Base-by-base conservation (phyloP, 306 rosid species). In the Cicer yamashitae region DNA sequence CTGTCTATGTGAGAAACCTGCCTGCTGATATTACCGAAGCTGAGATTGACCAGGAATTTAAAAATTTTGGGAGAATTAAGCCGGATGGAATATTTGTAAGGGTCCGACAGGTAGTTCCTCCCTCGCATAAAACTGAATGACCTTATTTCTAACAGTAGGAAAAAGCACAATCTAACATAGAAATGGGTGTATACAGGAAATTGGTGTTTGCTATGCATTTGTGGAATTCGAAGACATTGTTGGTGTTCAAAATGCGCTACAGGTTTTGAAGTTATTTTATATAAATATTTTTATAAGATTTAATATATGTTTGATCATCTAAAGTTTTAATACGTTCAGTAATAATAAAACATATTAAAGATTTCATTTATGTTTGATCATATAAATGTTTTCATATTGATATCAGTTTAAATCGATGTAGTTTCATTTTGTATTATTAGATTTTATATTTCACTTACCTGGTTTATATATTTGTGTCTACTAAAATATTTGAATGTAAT, bases 191-290 rank as follows among this genome's bases (percentile, higher is more conserved):
- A 38, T 75, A n/a, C 96, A 94, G 99, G 99, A 94, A 78, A 85
- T 94, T 70, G 97, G 97, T 77, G 96, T 90, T 60, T 94, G 99
- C 86, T 90, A 92, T 71, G 99, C 97, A 57, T 90, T 94, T 79
- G 99, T 94, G 67, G 99, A 94, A 86, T 94, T 87, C 38, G 99
- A 94, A 85, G 99, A 94, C 82, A 76, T 92, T 57, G 6, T 46
- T 58, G 90, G 99, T 7, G 96, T 92, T 75, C 96, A 90, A 85
- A 90, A 83, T 75, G 93, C 97, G 1, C 93, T 94, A 47, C 88
- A 90, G 99, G 99, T 20, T 92, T 75, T 83, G 68, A 40, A 30
- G 1, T 25, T 61, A 12, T 61, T 60, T 43, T 51, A 22, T 75
- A 60, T n/a, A 14, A 2, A 45, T 62, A 67, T 10, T 70, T 13